Conservation (phyloP, 495 filamentous ascomycete genomes). For the Antarctomyces pellizariae region DNA sequence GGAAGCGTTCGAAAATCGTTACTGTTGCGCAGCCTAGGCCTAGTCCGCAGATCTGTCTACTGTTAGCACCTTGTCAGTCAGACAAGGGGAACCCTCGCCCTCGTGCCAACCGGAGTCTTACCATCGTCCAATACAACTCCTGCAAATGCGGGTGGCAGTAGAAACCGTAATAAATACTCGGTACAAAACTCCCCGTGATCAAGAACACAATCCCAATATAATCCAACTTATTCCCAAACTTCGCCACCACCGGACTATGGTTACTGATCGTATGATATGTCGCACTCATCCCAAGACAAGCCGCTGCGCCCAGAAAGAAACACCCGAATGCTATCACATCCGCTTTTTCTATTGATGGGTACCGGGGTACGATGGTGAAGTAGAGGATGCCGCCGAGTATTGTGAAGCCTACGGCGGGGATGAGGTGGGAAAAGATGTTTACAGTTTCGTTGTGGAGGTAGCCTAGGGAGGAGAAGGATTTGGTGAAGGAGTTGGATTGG, state of each 20-base stretch:
- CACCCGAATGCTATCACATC: conserved; percentile 52
- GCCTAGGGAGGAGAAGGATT: conserved; percentile 36
- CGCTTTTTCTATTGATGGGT: conserved; percentile 32
- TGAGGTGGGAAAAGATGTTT: conserved; percentile 78
- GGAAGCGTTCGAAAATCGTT: conserved; percentile 55
- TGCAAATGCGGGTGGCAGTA: conserved; percentile 38
- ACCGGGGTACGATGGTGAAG: conserved; percentile 34
- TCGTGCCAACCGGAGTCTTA: conserved; percentile 13
- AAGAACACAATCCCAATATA: conserved; percentile 79
- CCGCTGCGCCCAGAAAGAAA: conserved; percentile 54
- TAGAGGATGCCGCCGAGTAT: conserved; percentile 21
- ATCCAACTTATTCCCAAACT: conserved; percentile 52
- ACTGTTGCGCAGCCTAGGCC: conserved; percentile 52
- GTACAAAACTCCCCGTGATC: conserved; percentile 73
- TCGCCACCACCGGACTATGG: conserved; percentile 32
- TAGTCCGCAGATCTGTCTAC: conserved; percentile 50
- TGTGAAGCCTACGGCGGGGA: conserved; percentile 31
- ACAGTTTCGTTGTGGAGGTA: conserved; percentile 90
- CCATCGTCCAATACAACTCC: conserved; percentile 51
- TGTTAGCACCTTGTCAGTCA: conserved; percentile 1
- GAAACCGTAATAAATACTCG: conserved; percentile 73
- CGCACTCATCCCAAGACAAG: conserved; percentile 70
- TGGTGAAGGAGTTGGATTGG: conserved; percentile 35
- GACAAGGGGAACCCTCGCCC: neutral
- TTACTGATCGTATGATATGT: conserved; percentile 53